Evolutionary conservation across 495 filamentous ascomycete genomes (phyloP).

Genomic region (Xylaria curta): DNA sequence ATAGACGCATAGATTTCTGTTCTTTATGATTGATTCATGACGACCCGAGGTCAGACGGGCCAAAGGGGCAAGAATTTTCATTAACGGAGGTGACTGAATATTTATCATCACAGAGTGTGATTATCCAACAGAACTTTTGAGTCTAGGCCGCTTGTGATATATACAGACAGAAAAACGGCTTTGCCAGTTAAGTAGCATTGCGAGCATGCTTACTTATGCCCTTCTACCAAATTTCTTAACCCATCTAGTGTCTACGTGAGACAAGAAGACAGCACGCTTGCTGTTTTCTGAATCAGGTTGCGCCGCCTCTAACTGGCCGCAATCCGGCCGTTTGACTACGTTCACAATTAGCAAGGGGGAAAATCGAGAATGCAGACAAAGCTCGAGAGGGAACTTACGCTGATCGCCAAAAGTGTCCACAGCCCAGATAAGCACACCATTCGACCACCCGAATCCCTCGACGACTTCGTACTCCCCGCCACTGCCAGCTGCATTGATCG

Average conservation of each 20-base stretch:
- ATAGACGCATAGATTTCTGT: neutral
- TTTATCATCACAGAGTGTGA: neutral
- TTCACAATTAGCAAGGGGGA: neutral
- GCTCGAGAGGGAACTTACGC: constrained; percentile 24
- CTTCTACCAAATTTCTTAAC: constrained; percentile 45
- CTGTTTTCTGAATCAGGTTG: constrained; percentile 33
- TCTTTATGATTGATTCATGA: neutral
- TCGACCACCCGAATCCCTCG: constrained; percentile 60
- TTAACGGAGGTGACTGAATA: neutral
- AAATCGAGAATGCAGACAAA: neutral
- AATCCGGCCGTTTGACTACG: constrained; percentile 47
- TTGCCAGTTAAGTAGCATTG: neutral
- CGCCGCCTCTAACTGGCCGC: constrained; percentile 50
- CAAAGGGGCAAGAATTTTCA: neutral
- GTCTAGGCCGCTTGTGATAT: neutral
- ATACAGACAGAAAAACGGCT: neutral
- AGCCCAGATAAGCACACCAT: constrained; percentile 58
- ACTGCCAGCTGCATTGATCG: constrained; percentile 54
- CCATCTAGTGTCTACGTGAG: constrained; percentile 46
- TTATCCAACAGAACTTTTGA: constrained; percentile 2
- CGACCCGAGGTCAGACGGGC: neutral
- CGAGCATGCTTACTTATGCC: constrained; percentile 7
- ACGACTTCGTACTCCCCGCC: constrained; percentile 60
- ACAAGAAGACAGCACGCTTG: constrained; percentile 50
- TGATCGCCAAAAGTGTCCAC: constrained; percentile 52